Base-by-base conservation (phyloP, 768 basidiomycete species). In the Tricholomella constricta region DNA sequence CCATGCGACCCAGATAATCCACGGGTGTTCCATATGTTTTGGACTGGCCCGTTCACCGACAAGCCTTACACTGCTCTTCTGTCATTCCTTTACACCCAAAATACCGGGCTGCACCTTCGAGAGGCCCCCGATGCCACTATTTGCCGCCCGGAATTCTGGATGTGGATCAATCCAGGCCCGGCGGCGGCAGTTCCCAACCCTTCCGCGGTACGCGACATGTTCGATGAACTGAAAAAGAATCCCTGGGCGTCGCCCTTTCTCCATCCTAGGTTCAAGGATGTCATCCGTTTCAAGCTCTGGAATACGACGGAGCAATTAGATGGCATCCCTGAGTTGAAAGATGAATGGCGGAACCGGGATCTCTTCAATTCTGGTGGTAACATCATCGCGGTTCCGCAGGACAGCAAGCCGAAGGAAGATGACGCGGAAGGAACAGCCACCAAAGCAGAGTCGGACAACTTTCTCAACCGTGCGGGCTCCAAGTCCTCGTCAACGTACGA, bases 141-240 rank as follows among this genome's bases (percentile, higher is more conserved):
- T 6, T 99, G 97, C 69, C 81, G 94, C 31, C 92, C 97, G 1
- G 84, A 95, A 63, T 90, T 98, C 65, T 98, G 94, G 94, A 71
- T 98, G 44, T 99, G 96, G 96, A 95, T 98, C 67, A 98, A 96
- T 66, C 94, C 96, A 8, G 95, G 94, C n/a, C 94, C 94, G 2
- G 94, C 95, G 12, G 93, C 94, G 1, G 79, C 89, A 10, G 80
- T 94, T 1, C 92, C 93, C 0, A 94, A 95, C 63, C 89, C 91
- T 12, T 79, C 79, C 36, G 96, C 94, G 3, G 69, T 83, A 48
- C 74, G 73, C 23, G 88, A 95, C 64, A 95, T 98, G 94, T 89
- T 82, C 65, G 82, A 84, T 22, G 79, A 85, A 61, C 81, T 98
- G 34, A 86, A 84, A 65, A 71, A 78, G 12, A 98, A 90, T 65